These are phyloP conservation scores for Colletotrichum neosansevieriae DNA, from an alignment of 2,329 filamentous ascomycete species.

Conservation along the genomic window DNA sequence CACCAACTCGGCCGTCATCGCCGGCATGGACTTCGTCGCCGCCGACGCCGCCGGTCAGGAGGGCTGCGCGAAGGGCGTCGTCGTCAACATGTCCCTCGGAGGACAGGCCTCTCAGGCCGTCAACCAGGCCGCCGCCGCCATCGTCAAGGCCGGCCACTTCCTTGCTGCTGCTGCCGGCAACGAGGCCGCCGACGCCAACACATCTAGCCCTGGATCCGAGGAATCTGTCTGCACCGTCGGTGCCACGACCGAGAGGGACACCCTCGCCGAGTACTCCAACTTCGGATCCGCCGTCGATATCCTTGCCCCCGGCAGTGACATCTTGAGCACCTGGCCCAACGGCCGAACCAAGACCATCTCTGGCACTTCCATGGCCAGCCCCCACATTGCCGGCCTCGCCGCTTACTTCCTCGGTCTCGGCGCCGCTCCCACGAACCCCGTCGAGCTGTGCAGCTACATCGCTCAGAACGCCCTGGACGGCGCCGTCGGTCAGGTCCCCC, in stretches of 20 bases:
- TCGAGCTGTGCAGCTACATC: constrained; percentile 57
- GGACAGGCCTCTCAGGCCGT: constrained; percentile 58
- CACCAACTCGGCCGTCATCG: constrained; percentile 55
- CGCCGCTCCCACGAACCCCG: constrained; percentile 45
- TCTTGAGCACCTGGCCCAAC: constrained; percentile 63
- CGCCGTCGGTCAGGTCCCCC: constrained; percentile 51
- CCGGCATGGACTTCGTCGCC: constrained; percentile 58
- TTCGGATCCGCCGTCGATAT: constrained; percentile 63
- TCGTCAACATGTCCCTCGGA: constrained; percentile 70
- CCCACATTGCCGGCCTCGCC: constrained; percentile 42
- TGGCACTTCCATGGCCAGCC: constrained; percentile 43
- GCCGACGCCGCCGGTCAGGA: constrained; percentile 46
- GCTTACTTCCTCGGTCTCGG: constrained; percentile 58
- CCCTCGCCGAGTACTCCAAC: constrained; percentile 64
- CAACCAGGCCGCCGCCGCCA: constrained; percentile 62
- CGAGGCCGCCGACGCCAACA: constrained; percentile 55
- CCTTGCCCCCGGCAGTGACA: constrained; percentile 61
- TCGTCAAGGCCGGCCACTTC: constrained; percentile 62
- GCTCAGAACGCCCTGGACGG: constrained; percentile 54
- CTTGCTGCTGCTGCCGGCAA: constrained; percentile 70
- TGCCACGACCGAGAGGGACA: constrained; percentile 56
- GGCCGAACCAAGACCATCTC: constrained; percentile 41
- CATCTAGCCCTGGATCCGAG: constrained; percentile 62
- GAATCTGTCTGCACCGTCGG: constrained; percentile 65
- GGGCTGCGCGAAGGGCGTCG: constrained; percentile 56